Evolutionary conservation across 371 early-diverging fungal species (phyloP).

Genomic region (Rhizopus arrhizus): DNA sequence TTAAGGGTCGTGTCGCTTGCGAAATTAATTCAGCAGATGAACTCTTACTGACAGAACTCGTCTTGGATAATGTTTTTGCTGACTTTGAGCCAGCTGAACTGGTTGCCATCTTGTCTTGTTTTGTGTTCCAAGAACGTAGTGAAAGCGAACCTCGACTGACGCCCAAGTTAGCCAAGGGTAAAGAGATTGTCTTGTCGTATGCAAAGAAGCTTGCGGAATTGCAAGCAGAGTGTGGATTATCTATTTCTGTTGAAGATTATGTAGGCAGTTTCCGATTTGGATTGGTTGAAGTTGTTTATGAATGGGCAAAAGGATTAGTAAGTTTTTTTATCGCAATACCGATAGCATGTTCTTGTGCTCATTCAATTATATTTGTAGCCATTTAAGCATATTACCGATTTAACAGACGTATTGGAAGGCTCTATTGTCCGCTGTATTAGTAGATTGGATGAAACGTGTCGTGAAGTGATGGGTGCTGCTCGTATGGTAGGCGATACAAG

Average conservation of each 20-base stretch:
- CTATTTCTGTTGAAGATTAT: slow-evolving; percentile 56
- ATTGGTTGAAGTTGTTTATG: slow-evolving; percentile 96
- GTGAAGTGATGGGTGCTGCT: slow-evolving; percentile 94
- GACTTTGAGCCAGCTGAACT: slow-evolving; percentile 91
- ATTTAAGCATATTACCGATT: slow-evolving; percentile 92
- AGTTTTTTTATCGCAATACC: background rate
- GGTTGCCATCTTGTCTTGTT: slow-evolving; percentile 93
- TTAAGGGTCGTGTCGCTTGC: slow-evolving; percentile 99
- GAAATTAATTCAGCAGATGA: slow-evolving; percentile 97
- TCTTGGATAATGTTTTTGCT: slow-evolving; percentile 94
- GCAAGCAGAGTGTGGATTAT: slow-evolving; percentile 75
- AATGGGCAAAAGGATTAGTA: slow-evolving; percentile 95
- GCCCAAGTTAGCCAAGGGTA: slow-evolving; percentile 62
- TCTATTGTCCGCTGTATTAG: slow-evolving; percentile 97
- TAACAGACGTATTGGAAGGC: slow-evolving; percentile 95
- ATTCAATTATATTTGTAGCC: slow-evolving; percentile 41
- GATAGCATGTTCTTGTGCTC: background rate
- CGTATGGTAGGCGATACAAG: slow-evolving; percentile 93
- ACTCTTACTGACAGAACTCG: slow-evolving; percentile 95
- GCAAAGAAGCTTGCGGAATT: slow-evolving; percentile 74
- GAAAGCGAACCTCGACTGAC: slow-evolving; percentile 66
- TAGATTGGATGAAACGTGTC: slow-evolving; percentile 95
- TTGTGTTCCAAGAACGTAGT: slow-evolving; percentile 94
- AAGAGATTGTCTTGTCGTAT: slow-evolving; percentile 62
- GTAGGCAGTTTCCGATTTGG: slow-evolving; percentile 74